These are phyloP conservation scores for Hypoxylon rickii DNA, from an alignment of 495 filamentous ascomycete genomes.

Conservation along the genomic window DNA sequence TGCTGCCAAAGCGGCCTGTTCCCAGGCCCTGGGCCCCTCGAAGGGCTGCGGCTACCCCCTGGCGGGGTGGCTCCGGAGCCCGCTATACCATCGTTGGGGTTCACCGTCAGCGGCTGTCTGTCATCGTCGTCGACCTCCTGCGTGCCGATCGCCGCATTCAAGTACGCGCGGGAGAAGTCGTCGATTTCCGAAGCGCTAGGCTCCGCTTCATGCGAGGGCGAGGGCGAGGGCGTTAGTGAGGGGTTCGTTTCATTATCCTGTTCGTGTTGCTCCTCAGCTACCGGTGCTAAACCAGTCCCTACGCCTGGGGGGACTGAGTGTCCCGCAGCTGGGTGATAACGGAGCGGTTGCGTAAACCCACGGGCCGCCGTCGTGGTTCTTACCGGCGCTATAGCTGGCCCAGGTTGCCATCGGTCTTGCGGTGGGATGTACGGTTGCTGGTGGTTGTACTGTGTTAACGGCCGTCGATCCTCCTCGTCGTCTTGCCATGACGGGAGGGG, in stretches of 20 bases:
- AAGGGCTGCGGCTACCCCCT: slow-evolving; percentile 10
- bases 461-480: slow-evolving; percentile 32
- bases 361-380: slow-evolving; percentile 5
- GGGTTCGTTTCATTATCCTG: slow-evolving; percentile 5
- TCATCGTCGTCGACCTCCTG: slow-evolving; percentile 40
- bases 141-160: slow-evolving; percentile 47
- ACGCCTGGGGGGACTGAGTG: slow-evolving; percentile 7
- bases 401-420: slow-evolving; percentile 14
- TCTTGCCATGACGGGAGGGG: slow-evolving; percentile 39
- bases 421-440: slow-evolving; percentile 10
- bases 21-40: slow-evolving; percentile 2
- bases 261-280: slow-evolving; percentile 33
- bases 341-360: slow-evolving; percentile 34
- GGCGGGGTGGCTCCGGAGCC: slow-evolving; percentile 10
- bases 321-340: slow-evolving; percentile 23
- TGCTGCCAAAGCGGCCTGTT: slow-evolving; percentile 53
- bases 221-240: too few species aligned
- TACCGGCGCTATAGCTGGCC: slow-evolving; percentile 3
- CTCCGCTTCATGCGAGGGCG: too few species aligned
- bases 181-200: slow-evolving; percentile 46
- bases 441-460: slow-evolving; percentile 20
- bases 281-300: slow-evolving; percentile 37
- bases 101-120: slow-evolving; percentile 23
- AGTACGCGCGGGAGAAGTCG: slow-evolving; percentile 48
- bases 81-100: slow-evolving; percentile 19